Base-by-base conservation (phyloP, 352 stramenopile species). In the Aphanomyces astaci region DNA sequence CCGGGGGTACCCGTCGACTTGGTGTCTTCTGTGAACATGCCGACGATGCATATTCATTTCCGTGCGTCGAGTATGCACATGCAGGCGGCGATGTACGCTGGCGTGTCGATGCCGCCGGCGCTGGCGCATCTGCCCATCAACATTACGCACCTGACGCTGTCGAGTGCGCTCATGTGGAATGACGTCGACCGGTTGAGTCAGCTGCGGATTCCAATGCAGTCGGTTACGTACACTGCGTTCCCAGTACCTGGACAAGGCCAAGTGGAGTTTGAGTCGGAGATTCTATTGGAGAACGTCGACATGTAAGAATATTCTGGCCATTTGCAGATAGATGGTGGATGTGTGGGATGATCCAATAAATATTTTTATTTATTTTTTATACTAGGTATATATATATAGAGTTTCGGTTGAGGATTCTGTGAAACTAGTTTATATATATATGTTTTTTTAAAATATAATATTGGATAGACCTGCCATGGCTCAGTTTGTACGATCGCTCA, bases 391-490 rank as follows among this genome's bases (percentile, higher is more conserved):
- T n/a, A n/a, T n/a, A n/a, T n/a, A n/a, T n/a, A n/a, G n/a, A n/a
- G n/a, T n/a, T n/a, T n/a, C n/a, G n/a, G n/a, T n/a, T n/a, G n/a
- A n/a, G n/a, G n/a, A n/a, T n/a, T n/a, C n/a, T n/a, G n/a, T n/a
- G n/a, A n/a, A n/a, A n/a, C n/a, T n/a, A n/a, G n/a, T n/a, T n/a
- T n/a, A n/a, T n/a, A n/a, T n/a, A n/a, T n/a, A n/a, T n/a, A n/a
- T n/a, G n/a, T n/a, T n/a, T n/a, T n/a, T n/a, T n/a, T n/a, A n/a
- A n/a, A n/a, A n/a, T n/a, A n/a, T n/a, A n/a, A n/a, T n/a, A n/a
- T n/a, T n/a, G n/a, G 46, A 31, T 68, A 68, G 62, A 2, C 4
- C 43, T 2, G 17, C 15, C 17, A 68, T 68, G 62, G 62, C 62
- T 15, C n/a, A 25, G 11, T 68, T 68, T 33, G 55, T 68, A 4